Evolutionary conservation across 2,329 filamentous ascomycete species (phyloP).

Genomic region (Pyrenochaeta sp.): DNA sequence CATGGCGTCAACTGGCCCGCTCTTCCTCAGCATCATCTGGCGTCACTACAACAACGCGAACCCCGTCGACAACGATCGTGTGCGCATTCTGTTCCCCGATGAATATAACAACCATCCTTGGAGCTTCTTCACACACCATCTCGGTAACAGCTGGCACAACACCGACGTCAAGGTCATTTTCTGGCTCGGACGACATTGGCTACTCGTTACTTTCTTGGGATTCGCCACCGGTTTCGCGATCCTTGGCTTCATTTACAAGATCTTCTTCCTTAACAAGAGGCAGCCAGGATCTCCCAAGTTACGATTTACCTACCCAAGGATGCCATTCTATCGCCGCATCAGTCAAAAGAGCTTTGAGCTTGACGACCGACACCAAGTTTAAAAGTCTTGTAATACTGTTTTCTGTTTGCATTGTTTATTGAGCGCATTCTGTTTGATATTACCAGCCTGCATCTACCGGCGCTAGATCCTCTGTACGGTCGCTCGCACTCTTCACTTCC

Average conservation of each 20-base stretch:
- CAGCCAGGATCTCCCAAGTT: constrained; percentile 24
- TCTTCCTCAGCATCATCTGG: constrained; percentile 79
- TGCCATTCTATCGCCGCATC: constrained; percentile 47
- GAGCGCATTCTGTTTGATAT: constrained; percentile 26
- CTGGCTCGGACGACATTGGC: constrained; percentile 66
- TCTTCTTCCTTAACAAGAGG: constrained; percentile 51
- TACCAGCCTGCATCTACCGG: constrained; percentile 32
- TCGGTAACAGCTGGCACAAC: constrained; percentile 71
- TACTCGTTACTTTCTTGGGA: constrained; percentile 63
- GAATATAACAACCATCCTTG: constrained; percentile 73
- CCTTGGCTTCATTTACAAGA: constrained; percentile 60
- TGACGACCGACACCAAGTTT: constrained; percentile 47
- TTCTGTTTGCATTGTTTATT: constrained; percentile 27
- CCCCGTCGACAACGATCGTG: constrained; percentile 59
- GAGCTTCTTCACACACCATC: constrained; percentile 75
- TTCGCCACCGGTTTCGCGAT: constrained; percentile 60
- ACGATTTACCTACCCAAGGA: constrained; percentile 25
- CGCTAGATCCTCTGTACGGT: constrained; percentile 21
- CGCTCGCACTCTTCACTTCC: constrained; percentile 21
- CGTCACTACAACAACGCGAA: constrained; percentile 71
- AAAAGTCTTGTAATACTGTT: constrained; percentile 2
- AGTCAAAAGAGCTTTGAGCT: constrained; percentile 47
- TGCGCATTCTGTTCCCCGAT: constrained; percentile 72
- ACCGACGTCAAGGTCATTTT: constrained; percentile 70
- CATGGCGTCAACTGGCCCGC: constrained; percentile 78